Base-by-base conservation (phyloP, 257 asterid genomes). In the Nicotiana attenuata region DNA sequence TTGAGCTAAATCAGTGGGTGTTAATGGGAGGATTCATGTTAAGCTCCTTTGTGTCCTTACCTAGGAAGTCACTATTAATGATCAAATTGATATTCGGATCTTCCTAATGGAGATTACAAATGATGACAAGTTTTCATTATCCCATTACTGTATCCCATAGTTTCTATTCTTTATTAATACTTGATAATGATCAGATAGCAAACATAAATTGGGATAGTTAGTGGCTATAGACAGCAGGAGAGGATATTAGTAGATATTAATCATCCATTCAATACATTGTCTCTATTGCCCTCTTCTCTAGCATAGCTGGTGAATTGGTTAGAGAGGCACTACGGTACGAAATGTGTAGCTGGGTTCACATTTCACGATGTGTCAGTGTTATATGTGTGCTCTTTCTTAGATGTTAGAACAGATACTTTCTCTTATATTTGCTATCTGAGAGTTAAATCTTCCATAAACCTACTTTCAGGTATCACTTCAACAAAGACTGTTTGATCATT, bases 391-490 rank as follows among this genome's bases (percentile, higher is more conserved):
- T 69, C 60, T 3, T 22, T 69, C 5, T 5, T 20, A 22, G 35
- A 5, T 14, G 78, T 73, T 73, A 47, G 61, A 7, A 47, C 14
- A 73, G 61, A 22, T 47, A 22, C 41, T 22, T 69, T 3, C 14
- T 15, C 79, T 47, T 73, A 47, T 14, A 73, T 45, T 73, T 24
- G 7, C 78, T 24, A 73, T 3, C 63, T 47, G 41, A 9, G 16
- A 24, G 61, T 73, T 73, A 75, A 50, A 75, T 7, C 41, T 50
- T 75, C 63, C 68, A 7, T 7, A 65, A 28, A 85, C 84, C 87
- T 84, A 80, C 66, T 80, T 87, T 75, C 94, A 96, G 99, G 92
- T 92, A 92, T 87, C 86, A 86, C 47, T 94, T 96, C 76, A 91
- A 89, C 90, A 89, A 91, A 83, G 87, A 89, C 86, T 96, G 98